Evolutionary conservation across 208 protist genomes (phyloP).

Genomic region (Acanthamoeba triangularis): DNA sequence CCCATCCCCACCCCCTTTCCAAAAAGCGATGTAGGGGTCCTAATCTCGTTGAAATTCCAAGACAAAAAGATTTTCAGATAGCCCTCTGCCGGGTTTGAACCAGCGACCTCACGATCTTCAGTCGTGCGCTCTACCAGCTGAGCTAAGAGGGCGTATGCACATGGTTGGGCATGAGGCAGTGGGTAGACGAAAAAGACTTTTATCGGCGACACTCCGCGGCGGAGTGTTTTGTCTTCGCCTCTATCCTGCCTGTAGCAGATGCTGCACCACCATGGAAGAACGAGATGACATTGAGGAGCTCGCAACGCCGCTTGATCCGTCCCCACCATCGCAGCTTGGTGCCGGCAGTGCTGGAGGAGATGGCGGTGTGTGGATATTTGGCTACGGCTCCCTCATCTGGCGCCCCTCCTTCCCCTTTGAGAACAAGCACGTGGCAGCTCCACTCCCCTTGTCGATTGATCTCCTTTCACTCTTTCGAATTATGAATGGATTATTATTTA

Average conservation of each 20-base stretch:
- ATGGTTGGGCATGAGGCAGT: too few relatives aligned
- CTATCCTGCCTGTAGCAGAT: too few relatives aligned
- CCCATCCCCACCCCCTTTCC: too few relatives aligned
- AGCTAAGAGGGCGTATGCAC: too few relatives aligned
- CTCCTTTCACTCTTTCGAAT: background rate
- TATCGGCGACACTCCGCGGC: too few relatives aligned
- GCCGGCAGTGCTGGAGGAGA: background rate
- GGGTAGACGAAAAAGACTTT: too few relatives aligned
- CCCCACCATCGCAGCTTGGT: background rate
- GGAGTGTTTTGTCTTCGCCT: too few relatives aligned
- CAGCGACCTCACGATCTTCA: too few relatives aligned
- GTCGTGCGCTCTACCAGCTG: too few relatives aligned
- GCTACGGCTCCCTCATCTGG: constrained; percentile 67
- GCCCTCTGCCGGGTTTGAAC: too few relatives aligned
- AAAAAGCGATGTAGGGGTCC: too few relatives aligned
- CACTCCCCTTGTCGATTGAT: background rate
- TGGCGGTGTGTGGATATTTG: constrained; percentile 57
- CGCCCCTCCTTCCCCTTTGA: constrained; percentile 48
- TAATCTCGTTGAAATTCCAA: background rate
- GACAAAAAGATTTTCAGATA: background rate
- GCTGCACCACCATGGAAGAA: background rate
- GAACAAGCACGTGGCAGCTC: background rate
- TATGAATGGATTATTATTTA: background rate
- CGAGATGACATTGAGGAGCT: background rate
- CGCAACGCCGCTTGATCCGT: background rate